Base-by-base conservation (phyloP, 768 basidiomycete species). In the Hemileccinum impolitum region DNA sequence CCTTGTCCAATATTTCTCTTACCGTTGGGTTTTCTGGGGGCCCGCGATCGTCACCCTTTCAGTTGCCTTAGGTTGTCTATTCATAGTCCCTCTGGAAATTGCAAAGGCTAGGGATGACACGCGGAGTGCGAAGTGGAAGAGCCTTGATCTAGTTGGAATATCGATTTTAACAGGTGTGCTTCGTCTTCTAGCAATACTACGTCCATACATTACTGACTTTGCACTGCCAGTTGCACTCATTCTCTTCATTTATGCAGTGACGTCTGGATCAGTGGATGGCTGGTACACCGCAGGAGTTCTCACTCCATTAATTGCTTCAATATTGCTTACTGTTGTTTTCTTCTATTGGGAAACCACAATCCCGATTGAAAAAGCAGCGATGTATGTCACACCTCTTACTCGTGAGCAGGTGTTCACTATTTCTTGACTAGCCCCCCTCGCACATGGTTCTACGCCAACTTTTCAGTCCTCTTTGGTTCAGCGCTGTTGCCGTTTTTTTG, bases 21-120 rank as follows among this genome's bases (percentile, higher is more conserved):
- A 74, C 66, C 69, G 60, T 25, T 79, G 78, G 79, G 68, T 79
- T 17, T 80, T 82, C 58, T 79, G 73, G 59, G 70, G 75, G 49
- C 62, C 70, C 28, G 69, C 74, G 3, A 69, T 78, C 34, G 46
- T 79, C 31, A 58, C 68, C 30, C 43, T 69, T 6, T 56, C 66
- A 12, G 62, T 74, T 9, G 61, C 70, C 31, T 13, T 68, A 12
- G 45, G 57, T 2, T 61, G 67, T 39, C n/a, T 68, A 14, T 54
- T 73, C 31, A 47, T 73, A 42, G 64, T 76, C 6, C 75, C 75
- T 0, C 26, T 55, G 21, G 60, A 60, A 21, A 19, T 53, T 3
- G 28, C 35, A 15, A 41, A 46, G 26, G 7, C 53, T 39, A 25
- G 35, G 32, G 30, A 47, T 19, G 32, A 56, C 23, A 23, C 5